phyloP scores from a whole-genome alignment of 495 filamentous ascomycete species.

The Thermochaetoides thermophila region DNA sequence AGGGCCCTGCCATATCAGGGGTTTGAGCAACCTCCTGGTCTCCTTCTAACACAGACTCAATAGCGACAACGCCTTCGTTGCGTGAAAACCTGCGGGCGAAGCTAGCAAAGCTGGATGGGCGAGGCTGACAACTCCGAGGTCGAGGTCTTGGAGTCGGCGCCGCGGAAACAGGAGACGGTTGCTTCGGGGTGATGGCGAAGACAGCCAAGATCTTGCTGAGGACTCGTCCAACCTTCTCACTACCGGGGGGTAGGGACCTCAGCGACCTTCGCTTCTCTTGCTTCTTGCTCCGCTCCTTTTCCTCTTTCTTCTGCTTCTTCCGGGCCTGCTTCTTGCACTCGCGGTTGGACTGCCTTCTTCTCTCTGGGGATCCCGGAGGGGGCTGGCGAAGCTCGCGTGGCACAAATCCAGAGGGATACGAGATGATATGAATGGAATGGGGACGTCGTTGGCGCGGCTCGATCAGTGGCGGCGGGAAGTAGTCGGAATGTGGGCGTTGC shows the following conservation, averaged over 20 bases:
- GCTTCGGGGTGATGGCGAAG: conserved; percentile 16
- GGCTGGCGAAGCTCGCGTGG: conserved; percentile 32
- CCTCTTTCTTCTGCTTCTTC: conserved; percentile 14
- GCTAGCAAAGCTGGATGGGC: conserved; percentile 18
- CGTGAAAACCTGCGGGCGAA: conserved; percentile 17
- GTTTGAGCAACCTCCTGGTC: background rate
- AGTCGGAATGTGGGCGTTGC: background rate
- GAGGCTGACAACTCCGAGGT: no score
- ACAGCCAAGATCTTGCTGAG: conserved; percentile 28
- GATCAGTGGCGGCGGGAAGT: conserved; percentile 33
- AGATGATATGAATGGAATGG: conserved; percentile 41
- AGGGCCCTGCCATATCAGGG: background rate
- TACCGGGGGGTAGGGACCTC: conserved; percentile 18
- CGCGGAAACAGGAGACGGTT: conserved; percentile 6
- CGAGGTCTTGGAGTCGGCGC: background rate
- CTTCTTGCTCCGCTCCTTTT: conserved; percentile 18
- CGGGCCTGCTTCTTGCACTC: conserved; percentile 12
- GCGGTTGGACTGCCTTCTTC: conserved; percentile 3
- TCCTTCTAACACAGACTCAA: conserved; percentile 3
- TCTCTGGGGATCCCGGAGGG: conserved; percentile 4
- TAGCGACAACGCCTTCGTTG: conserved; percentile 5
- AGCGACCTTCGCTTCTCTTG: conserved; percentile 22
- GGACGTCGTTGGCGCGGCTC: conserved; percentile 35
- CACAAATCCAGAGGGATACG: conserved; percentile 35
- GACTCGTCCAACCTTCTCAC: conserved; percentile 17